These are phyloP conservation scores for Cutaneotrichosporon cutaneum DNA, from an alignment of 1,284 basidiomycete genomes.

Conservation along the genomic window DNA sequence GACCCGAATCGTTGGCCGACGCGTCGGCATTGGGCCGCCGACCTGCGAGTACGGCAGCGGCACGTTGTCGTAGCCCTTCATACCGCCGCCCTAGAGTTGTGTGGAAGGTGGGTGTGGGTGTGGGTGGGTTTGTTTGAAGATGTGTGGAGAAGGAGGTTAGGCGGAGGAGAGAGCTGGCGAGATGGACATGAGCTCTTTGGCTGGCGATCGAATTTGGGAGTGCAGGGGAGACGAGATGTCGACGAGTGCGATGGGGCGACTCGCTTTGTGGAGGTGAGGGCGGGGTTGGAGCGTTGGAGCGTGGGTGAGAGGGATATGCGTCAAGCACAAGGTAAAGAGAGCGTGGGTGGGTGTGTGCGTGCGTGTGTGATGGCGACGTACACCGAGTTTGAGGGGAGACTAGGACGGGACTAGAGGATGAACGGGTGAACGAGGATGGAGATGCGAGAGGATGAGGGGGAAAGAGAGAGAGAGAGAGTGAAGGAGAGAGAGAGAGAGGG, in stretches of 20 bases:
- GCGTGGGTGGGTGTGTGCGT: background rate
- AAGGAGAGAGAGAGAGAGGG: background rate
- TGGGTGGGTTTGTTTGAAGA: background rate
- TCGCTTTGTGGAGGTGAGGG: background rate
- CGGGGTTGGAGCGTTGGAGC: background rate
- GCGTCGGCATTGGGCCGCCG: constrained; percentile 37
- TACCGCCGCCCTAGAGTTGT: constrained; percentile 8
- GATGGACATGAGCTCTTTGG: background rate
- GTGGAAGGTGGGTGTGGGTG: background rate
- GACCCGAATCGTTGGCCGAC: constrained; percentile 29
- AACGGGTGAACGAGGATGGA: background rate
- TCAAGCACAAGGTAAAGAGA: constrained; percentile 1
- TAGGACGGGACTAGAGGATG: background rate
- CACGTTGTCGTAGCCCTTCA: constrained; percentile 37
- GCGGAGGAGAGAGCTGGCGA: background rate
- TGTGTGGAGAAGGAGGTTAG: background rate
- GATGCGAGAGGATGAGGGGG: background rate
- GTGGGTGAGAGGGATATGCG: background rate
- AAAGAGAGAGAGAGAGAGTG: background rate
- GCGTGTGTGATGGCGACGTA: background rate
- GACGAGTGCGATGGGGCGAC: background rate
- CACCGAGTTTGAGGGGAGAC: background rate
- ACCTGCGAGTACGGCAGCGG: constrained; percentile 47
- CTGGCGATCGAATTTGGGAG: background rate
- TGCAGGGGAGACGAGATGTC: background rate